A percentile compares a stretch with the other conserved stretches of the same genome.
phyloP scores from a whole-genome alignment of 2,329 filamentous ascomycete genomes.

The Colletotrichum paranaense region DNA sequence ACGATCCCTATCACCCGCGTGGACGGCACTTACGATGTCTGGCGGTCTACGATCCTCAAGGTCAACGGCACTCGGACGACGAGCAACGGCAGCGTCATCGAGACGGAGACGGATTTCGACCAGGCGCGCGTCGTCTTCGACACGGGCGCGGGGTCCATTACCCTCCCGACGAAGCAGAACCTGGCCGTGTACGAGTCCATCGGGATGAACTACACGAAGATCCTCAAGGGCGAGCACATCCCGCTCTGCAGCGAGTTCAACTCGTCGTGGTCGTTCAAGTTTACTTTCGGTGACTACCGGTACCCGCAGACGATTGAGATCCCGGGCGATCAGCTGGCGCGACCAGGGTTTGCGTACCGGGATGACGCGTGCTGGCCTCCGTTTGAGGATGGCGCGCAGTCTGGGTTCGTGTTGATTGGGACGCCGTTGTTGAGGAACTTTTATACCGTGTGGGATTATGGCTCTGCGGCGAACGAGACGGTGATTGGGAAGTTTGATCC shows the following conservation, averaged over 20 bases:
- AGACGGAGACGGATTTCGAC: slow-evolving; percentile 12
- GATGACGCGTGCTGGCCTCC: slow-evolving; percentile 50
- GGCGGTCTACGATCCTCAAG: slow-evolving; percentile 41
- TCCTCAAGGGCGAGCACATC: slow-evolving; percentile 42
- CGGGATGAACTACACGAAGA: slow-evolving; percentile 48
- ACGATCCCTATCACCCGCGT: slow-evolving; percentile 34
- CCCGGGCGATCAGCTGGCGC: slow-evolving; percentile 45
- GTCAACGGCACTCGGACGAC: slow-evolving; percentile 33
- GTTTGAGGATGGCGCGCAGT: slow-evolving; percentile 39
- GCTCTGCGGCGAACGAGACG: slow-evolving; percentile 30
- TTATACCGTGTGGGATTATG: slow-evolving; percentile 49
- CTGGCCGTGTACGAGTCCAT: slow-evolving; percentile 45
- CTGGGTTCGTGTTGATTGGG: slow-evolving; percentile 45
- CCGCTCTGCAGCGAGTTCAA: slow-evolving; percentile 51
- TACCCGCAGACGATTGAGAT: slow-evolving; percentile 40
- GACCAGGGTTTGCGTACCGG: slow-evolving; percentile 46
- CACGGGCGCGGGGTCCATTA: slow-evolving; percentile 44
- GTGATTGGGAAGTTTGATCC: slow-evolving; percentile 19
- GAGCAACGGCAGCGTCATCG: slow-evolving; percentile 12
- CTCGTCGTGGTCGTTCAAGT: slow-evolving; percentile 47
- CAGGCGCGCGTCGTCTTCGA: slow-evolving; percentile 43
- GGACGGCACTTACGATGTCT: slow-evolving; percentile 43
- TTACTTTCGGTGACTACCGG: slow-evolving; percentile 37
- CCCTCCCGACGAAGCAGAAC: slow-evolving; percentile 41
- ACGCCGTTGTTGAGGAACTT: slow-evolving; percentile 43